These are phyloP conservation scores for Fusarium praegraminearum DNA, from an alignment of 2,329 filamentous ascomycete genomes.

Conservation along the genomic window DNA sequence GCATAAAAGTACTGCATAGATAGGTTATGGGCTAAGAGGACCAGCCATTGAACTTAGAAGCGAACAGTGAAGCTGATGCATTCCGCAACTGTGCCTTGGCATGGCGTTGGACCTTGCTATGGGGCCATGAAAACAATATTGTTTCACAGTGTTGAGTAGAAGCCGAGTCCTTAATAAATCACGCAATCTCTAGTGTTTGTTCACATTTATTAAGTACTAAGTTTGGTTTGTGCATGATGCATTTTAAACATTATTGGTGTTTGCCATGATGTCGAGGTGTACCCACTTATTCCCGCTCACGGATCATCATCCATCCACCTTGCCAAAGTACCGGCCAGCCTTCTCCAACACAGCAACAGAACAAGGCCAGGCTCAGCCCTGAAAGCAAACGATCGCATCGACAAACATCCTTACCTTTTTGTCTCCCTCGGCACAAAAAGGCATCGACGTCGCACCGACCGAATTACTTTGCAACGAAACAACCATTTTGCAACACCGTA, in stretches of 20 bases:
- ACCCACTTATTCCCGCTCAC: slow-evolving; percentile 56
- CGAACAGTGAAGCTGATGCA: not conserved
- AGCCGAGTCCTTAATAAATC: no score
- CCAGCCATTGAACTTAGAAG: not conserved
- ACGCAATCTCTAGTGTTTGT: not conserved
- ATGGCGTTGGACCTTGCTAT: not conserved
- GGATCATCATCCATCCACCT: slow-evolving; percentile 42
- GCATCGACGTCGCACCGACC: slow-evolving; percentile 30
- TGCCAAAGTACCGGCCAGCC: slow-evolving; percentile 45
- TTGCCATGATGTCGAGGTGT: slow-evolving; percentile 50
- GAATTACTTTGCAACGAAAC: slow-evolving; percentile 32
- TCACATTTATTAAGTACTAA: slow-evolving; percentile 40
- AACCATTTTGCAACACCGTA: slow-evolving; percentile 27
- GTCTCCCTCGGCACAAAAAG: slow-evolving; percentile 46
- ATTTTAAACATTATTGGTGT: slow-evolving; percentile 47
- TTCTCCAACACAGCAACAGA: slow-evolving; percentile 44
- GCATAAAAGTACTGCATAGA: not conserved
- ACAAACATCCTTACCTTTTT: slow-evolving; percentile 36
- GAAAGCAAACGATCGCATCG: slow-evolving; percentile 35
- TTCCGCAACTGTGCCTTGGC: not conserved
- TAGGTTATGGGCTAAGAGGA: not conserved
- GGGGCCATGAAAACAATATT: not conserved
- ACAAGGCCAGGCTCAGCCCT: slow-evolving; percentile 41
- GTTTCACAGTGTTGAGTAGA: no score
- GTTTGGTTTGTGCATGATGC: not conserved